phyloP scores from a whole-genome alignment of 2,329 filamentous ascomycete species.

The Trichoderma gracile region DNA sequence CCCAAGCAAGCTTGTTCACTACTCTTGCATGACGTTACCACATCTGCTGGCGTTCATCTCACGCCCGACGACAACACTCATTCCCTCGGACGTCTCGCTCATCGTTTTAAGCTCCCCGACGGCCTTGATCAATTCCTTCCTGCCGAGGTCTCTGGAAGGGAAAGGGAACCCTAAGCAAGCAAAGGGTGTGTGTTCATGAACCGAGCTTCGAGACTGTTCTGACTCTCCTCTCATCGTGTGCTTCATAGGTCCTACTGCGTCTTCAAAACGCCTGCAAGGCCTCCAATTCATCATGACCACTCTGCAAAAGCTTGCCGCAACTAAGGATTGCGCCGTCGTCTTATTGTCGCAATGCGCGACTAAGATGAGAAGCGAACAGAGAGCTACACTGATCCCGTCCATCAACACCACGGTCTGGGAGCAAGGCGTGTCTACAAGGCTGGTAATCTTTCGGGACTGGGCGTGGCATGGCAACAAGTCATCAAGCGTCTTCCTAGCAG shows the following conservation, averaged over 20 bases:
- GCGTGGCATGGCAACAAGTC: conserved; percentile 50
- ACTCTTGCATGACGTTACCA: conserved; percentile 60
- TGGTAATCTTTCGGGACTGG: conserved; percentile 81
- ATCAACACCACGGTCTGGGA: conserved; percentile 81
- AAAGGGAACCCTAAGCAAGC: conserved; percentile 42
- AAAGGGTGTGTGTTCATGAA: conserved; percentile 38
- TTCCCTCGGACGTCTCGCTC: conserved; percentile 63
- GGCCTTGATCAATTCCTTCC: conserved; percentile 72
- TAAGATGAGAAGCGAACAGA: conserved; percentile 67
- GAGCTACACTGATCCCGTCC: conserved; percentile 71
- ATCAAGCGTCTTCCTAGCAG: conserved; percentile 58
- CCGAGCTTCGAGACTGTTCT: too few relatives aligned
- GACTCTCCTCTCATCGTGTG: not conserved
- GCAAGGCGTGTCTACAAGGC: conserved; percentile 67
- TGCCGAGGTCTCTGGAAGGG: conserved; percentile 60
- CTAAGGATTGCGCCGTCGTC: conserved; percentile 71
- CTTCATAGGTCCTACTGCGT: conserved; percentile 40
- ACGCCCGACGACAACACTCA: conserved; percentile 63
- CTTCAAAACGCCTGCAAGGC: conserved; percentile 51
- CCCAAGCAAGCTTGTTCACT: conserved; percentile 47
- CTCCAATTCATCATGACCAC: conserved; percentile 67
- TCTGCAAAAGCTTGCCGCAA: conserved; percentile 73
- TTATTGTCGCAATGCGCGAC: conserved; percentile 79
- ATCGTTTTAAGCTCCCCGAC: conserved; percentile 79
- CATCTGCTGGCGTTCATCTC: conserved; percentile 75